Evolutionary conservation across 257 asterid species (phyloP).

Genomic region (Primulina eburnea): DNA sequence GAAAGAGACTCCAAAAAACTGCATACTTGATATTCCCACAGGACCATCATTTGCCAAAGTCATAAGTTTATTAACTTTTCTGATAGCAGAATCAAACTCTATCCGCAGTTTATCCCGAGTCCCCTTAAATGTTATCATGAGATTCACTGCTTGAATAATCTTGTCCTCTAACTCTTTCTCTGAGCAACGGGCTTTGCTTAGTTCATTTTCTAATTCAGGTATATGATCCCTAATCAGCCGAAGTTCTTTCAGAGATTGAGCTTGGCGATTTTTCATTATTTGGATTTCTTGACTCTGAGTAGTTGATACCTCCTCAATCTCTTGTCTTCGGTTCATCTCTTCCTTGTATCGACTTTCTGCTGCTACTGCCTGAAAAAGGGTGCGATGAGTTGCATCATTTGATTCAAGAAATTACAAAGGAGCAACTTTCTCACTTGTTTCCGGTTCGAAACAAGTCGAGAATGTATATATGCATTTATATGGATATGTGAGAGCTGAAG

Average conservation of each 20-base stretch:
- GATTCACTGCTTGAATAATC: slow-evolving; percentile 83
- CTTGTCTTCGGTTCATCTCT: slow-evolving; percentile 42
- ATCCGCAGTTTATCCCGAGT: slow-evolving; percentile 65
- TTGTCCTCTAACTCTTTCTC: slow-evolving; percentile 88
- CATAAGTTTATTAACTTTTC: slow-evolving; percentile 45
- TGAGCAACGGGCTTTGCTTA: slow-evolving; percentile 42
- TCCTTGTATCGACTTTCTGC: slow-evolving; percentile 44
- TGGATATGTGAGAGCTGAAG: background rate
- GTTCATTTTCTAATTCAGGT: slow-evolving; percentile 57
- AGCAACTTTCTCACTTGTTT: background rate
- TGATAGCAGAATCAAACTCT: slow-evolving; percentile 57
- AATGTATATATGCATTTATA: background rate
- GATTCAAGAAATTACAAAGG: background rate
- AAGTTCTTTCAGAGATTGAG: slow-evolving; percentile 42
- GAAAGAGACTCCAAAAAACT: slow-evolving; percentile 61
- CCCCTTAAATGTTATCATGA: slow-evolving; percentile 64
- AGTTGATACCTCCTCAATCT: slow-evolving; percentile 48
- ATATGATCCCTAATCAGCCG: slow-evolving; percentile 47
- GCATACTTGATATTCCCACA: slow-evolving; percentile 31
- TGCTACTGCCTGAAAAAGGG: slow-evolving; percentile 56
- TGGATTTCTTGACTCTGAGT: slow-evolving; percentile 56
- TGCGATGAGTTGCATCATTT: slow-evolving; percentile 18
- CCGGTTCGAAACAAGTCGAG: background rate
- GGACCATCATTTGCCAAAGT: slow-evolving; percentile 41
- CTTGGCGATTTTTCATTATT: slow-evolving; percentile 41